phyloP scores from a whole-genome alignment of 352 stramenopile genomes.

The Phytophthora sojae region DNA sequence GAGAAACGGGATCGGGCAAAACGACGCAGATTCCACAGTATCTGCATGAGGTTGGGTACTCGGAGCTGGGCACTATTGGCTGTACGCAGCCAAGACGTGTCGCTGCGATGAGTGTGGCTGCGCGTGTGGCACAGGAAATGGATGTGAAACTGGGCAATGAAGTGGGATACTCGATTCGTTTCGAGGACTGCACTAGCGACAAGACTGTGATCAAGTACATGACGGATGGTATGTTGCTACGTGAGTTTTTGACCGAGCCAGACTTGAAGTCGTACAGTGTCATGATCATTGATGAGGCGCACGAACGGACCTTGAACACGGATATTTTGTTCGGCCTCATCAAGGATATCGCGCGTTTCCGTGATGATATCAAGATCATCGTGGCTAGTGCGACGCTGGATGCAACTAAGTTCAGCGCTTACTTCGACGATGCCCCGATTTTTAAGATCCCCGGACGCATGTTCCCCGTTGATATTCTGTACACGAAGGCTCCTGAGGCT shows the following conservation, averaged over 20 bases:
- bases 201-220: slow-evolving; percentile 99
- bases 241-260: slow-evolving; percentile 98
- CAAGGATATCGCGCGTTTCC: slow-evolving; percentile 97
- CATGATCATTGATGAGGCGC: slow-evolving; percentile 99
- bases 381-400: slow-evolving; percentile 97
- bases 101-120: slow-evolving; percentile 99
- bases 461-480: slow-evolving; percentile 97
- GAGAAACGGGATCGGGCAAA: slow-evolving; percentile 96
- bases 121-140: slow-evolving; percentile 99
- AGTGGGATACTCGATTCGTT: slow-evolving; percentile 99
- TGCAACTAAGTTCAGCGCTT: slow-evolving; percentile 98
- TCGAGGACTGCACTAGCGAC: slow-evolving; percentile 99
- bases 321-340: slow-evolving; percentile 99
- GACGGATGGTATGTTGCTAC: slow-evolving; percentile 99
- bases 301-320: slow-evolving; percentile 98
- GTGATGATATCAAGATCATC: slow-evolving; percentile 98
- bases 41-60: slow-evolving; percentile 97
- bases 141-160: slow-evolving; percentile 97
- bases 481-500: slow-evolving; percentile 98
- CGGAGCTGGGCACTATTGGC: slow-evolving; percentile 95
- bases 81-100: slow-evolving; percentile 97
- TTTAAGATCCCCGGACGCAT: slow-evolving; percentile 99
- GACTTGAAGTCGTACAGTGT: slow-evolving; percentile 97
- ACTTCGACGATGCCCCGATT: slow-evolving; percentile 99
- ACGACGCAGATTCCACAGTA: slow-evolving; percentile 99